A percentile compares a stretch with the other conserved stretches of the same genome.
phyloP scores from a whole-genome alignment of 1,284 basidiomycete genomes.

The Gastroboletus turbinatus region DNA sequence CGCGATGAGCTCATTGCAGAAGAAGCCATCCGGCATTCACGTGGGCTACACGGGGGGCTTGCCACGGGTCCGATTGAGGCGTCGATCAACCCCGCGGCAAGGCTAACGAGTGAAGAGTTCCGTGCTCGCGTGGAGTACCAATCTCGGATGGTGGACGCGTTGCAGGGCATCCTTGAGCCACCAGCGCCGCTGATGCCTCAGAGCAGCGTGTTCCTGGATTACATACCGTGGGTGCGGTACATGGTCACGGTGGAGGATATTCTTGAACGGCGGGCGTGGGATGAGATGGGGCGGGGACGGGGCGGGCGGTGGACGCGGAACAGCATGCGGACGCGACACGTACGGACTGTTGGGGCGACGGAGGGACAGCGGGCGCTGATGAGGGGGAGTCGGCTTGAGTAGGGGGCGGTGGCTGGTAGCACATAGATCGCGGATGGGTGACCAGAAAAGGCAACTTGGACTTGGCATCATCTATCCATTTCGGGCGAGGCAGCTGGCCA shows the following conservation, averaged over 20 bases:
- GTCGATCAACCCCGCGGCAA: slow-evolving; percentile 35
- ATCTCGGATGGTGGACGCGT: slow-evolving; percentile 41
- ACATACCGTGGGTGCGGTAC: slow-evolving; percentile 65
- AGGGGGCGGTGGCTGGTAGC: neutral
- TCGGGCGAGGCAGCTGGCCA: slow-evolving; percentile 21
- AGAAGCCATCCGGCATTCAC: slow-evolving; percentile 45
- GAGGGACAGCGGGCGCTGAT: slow-evolving; percentile 39
- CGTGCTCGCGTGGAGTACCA: slow-evolving; percentile 46
- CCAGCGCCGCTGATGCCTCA: slow-evolving; percentile 38
- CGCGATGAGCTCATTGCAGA: slow-evolving; percentile 49
- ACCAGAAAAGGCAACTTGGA: too few species aligned
- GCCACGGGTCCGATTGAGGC: slow-evolving; percentile 31
- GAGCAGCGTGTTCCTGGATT: slow-evolving; percentile 58
- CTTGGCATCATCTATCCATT: slow-evolving; percentile 30
- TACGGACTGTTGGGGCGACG: slow-evolving; percentile 42
- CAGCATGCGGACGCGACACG: slow-evolving; percentile 45
- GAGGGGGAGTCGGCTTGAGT: slow-evolving; percentile 23
- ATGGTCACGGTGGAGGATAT: slow-evolving; percentile 73
- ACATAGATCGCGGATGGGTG: neutral
- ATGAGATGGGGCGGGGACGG: slow-evolving; percentile 32
- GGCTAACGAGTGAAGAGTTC: slow-evolving; percentile 35
- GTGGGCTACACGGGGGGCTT: slow-evolving; percentile 38
- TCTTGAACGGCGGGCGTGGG: slow-evolving; percentile 36
- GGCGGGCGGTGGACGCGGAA: slow-evolving; percentile 54
- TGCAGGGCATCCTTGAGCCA: slow-evolving; percentile 37